Evolutionary conservation across 805 yeast genomes (phyloP).

Genomic region (Tetrapisispora arboricola): DNA sequence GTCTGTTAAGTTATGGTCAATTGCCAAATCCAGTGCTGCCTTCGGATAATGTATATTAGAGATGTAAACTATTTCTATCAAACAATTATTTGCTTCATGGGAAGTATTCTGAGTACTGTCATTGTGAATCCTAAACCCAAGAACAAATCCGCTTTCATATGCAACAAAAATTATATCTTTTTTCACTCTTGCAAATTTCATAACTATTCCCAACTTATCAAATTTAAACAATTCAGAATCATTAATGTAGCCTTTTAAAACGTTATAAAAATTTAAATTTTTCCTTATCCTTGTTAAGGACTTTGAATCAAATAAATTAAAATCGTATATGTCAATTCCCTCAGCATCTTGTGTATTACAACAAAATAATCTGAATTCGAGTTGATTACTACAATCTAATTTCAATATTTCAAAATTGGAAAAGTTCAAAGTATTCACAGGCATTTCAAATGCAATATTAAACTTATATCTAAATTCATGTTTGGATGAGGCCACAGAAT

Average conservation of each 20-base stretch:
- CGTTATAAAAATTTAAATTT: conserved; percentile 12
- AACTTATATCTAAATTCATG: background rate
- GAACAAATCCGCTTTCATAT: conserved; percentile 23
- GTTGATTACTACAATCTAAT: background rate
- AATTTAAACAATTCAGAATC: conserved; percentile 5
- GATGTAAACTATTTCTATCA: conserved; percentile 15
- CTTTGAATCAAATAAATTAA: conserved; percentile 10
- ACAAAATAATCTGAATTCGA: conserved; percentile 15
- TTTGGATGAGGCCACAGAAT: background rate
- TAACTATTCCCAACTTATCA: conserved; percentile 23
- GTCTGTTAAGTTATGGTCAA: conserved; percentile 1
- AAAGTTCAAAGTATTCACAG: conserved; percentile 27
- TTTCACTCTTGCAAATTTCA: conserved; percentile 14
- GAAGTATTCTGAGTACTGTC: no score
- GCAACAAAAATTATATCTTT: conserved; percentile 17
- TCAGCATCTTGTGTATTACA: conserved; percentile 26
- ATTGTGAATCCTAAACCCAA: conserved; percentile 16
- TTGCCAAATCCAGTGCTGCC: conserved; percentile 18
- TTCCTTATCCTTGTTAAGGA: conserved; percentile 18
- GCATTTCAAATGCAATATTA: conserved; percentile 7
- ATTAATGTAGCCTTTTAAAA: conserved; percentile 5
- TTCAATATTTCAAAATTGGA: conserved; percentile 17
- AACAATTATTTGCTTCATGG: background rate
- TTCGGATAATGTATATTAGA: conserved; percentile 23
- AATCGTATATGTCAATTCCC: conserved; percentile 19